These are phyloP conservation scores for Amanita pseudoporphyria DNA, from an alignment of 768 basidiomycete genomes.

Conservation along the genomic window DNA sequence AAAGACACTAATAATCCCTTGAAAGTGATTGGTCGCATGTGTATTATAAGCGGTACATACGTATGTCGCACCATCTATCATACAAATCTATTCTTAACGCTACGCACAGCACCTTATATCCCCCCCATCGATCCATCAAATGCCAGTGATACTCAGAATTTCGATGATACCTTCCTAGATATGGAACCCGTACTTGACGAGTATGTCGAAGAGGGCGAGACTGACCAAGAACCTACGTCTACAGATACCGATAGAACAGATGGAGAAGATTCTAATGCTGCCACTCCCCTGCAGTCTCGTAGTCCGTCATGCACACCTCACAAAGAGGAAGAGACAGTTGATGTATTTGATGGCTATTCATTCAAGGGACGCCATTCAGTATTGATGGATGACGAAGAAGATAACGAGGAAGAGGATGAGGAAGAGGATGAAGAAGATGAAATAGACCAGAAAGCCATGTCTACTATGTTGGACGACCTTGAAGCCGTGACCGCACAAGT, in stretches of 20 bases:
- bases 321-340: slow-evolving; percentile 35
- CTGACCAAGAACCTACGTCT: slow-evolving; percentile 57
- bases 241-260: slow-evolving; percentile 67
- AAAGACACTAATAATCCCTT: slow-evolving; percentile 8
- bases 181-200: slow-evolving; percentile 91
- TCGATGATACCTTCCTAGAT: slow-evolving; percentile 93
- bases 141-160: slow-evolving; percentile 95
- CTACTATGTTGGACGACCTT: slow-evolving; percentile 26
- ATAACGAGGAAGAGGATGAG: slow-evolving; percentile 36
- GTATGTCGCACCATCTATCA: slow-evolving; percentile 33
- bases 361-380: slow-evolving; percentile 84
- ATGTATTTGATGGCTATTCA: slow-evolving; percentile 91
- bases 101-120: slow-evolving; percentile 71
- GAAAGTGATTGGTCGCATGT: slow-evolving; percentile 88
- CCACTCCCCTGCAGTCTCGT: slow-evolving; percentile 74
- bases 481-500: slow-evolving; percentile 17
- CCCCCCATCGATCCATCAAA: slow-evolving; percentile 86
- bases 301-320: slow-evolving; percentile 56
- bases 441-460: slow-evolving; percentile 31
- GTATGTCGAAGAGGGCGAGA: slow-evolving; percentile 54
- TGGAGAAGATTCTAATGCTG: slow-evolving; percentile 56
- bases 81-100: slow-evolving; percentile 1
- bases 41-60: slow-evolving; percentile 90
- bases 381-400: slow-evolving; percentile 63
- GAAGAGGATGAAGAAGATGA: slow-evolving; percentile 31